Evolutionary conservation across 2,329 filamentous ascomycete genomes (phyloP), one percentile per base, ranked within the genome.

Genomic region (Alternaria sp.): DNA sequence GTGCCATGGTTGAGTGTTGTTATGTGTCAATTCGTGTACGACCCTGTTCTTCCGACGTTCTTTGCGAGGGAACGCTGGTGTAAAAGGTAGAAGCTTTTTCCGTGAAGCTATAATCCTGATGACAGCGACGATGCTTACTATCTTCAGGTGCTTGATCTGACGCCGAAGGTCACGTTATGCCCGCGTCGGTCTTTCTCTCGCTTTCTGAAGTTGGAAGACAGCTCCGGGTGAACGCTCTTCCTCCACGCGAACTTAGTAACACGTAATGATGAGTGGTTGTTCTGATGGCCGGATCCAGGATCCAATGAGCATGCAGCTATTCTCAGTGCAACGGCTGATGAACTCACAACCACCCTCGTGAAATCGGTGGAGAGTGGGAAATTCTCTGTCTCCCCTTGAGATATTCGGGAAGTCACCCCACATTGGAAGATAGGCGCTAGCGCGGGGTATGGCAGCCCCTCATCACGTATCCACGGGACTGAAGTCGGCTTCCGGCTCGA

Each of bases 371-470:
- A 39, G 36, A 34, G 28, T n/a, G 32, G 38, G 41, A 54, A 38
- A 20, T 36, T 54, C 39, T 43, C 28, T 32, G 51, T 32, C 39
- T 46, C n/a, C 16, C 28, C 39, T 5, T 32, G 34, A 4, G 22
- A 11, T 52, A 24, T 30, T 41, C 36, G 47, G 38, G 32, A 61
- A 54, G 49, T 43, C 34, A 57, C 61, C 67, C 67, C 67, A 70
- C 66, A 71, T 54, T 36, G 46, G 57, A 43, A 58, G 49, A 61
- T 54, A 56, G 54, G 20, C 47, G 38, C 51, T 69, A 69, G 67
- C 64, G 68, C 63, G 67, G 65, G 68, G 67, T n/a, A 39, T 46
- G 57, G 9, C 36, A 54, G 51, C 65, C 65, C 65, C 65, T 63
- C 65, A 65, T 57, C 16, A 48, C 28, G 28, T 44, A 44, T 48